These are phyloP conservation scores for Pterulicium gracile DNA, from an alignment of 1,284 basidiomycete genomes.

Conservation along the genomic window DNA sequence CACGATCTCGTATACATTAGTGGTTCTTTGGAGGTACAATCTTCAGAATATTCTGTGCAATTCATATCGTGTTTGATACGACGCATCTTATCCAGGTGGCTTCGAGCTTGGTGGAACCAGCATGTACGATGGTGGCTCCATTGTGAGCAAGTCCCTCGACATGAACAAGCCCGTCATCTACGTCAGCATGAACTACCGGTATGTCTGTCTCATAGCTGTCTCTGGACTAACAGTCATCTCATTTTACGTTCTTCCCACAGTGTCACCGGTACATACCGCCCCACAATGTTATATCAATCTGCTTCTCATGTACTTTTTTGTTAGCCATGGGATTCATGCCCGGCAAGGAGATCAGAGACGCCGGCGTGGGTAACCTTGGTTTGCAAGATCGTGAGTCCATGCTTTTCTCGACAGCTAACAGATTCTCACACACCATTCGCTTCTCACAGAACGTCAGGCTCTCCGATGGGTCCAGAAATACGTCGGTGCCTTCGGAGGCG, in stretches of 20 bases:
- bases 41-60: not conserved
- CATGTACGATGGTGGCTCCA: conserved; percentile 31
- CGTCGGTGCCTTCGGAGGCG: conserved; percentile 52
- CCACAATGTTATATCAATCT: not conserved
- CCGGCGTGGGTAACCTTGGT: conserved; percentile 35
- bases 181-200: conserved; percentile 48
- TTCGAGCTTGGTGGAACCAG: conserved; percentile 26
- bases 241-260: not conserved
- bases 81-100: conserved; percentile 22
- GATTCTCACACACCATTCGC: not conserved
- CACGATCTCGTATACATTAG: conserved; percentile 15
- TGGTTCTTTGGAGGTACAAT: conserved; percentile 44
- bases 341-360: conserved; percentile 29
- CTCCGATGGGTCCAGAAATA: conserved; percentile 60
- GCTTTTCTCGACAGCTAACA: not conserved
- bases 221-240: not conserved
- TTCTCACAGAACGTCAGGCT: conserved; percentile 35
- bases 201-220: no score
- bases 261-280: not conserved
- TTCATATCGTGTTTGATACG: not conserved
- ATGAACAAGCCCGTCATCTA: conserved; percentile 39
- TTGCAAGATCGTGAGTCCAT: conserved; percentile 26
- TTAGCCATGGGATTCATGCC: conserved; percentile 24
- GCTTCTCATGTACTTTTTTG: not conserved
- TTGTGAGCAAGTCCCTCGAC: conserved; percentile 36